Evolutionary conservation across 2,329 filamentous ascomycete genomes (phyloP).

Genomic region (Aspergillus melleus): DNA sequence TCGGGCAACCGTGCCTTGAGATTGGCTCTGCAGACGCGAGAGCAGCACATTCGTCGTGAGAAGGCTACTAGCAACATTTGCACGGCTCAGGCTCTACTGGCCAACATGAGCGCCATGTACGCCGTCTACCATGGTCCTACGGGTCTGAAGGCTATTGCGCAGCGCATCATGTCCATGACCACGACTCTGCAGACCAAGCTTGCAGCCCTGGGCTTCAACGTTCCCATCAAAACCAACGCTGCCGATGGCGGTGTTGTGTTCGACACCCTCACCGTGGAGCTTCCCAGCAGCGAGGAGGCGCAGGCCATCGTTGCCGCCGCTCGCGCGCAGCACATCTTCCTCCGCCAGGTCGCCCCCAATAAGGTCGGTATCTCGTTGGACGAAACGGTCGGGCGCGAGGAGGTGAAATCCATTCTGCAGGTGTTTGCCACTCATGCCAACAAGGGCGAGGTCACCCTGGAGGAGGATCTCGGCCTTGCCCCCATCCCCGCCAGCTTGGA

Average conservation of each 20-base stretch:
- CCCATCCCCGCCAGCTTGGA: conserved; percentile 57
- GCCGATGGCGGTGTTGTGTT: conserved; percentile 64
- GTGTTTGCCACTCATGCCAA: conserved; percentile 53
- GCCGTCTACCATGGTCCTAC: conserved; percentile 89
- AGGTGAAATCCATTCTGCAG: conserved; percentile 58
- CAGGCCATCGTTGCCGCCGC: conserved; percentile 54
- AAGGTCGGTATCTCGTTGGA: conserved; percentile 75
- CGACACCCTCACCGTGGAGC: conserved; percentile 74
- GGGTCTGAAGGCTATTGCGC: conserved; percentile 79
- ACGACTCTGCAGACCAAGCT: conserved; percentile 68
- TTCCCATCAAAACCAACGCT: conserved; percentile 58
- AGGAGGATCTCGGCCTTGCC: conserved; percentile 39
- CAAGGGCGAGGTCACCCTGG: conserved; percentile 32
- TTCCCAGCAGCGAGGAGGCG: conserved; percentile 53
- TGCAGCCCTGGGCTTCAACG: conserved; percentile 62
- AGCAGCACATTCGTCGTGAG: conserved; percentile 94
- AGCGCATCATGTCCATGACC: conserved; percentile 71
- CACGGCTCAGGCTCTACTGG: conserved; percentile 88
- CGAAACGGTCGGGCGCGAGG: conserved; percentile 64
- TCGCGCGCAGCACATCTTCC: conserved; percentile 56
- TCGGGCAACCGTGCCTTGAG: conserved; percentile 78
- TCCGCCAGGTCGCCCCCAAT: conserved; percentile 62
- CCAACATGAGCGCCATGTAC: conserved; percentile 95
- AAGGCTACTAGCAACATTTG: conserved; percentile 98
- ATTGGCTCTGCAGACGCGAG: conserved; percentile 84